Percentiles rank a stretch among this genome's conserved stretches.
These are phyloP conservation scores for Lachnellula subtilissima DNA, from an alignment of 2,329 filamentous ascomycete species.

Conservation along the genomic window DNA sequence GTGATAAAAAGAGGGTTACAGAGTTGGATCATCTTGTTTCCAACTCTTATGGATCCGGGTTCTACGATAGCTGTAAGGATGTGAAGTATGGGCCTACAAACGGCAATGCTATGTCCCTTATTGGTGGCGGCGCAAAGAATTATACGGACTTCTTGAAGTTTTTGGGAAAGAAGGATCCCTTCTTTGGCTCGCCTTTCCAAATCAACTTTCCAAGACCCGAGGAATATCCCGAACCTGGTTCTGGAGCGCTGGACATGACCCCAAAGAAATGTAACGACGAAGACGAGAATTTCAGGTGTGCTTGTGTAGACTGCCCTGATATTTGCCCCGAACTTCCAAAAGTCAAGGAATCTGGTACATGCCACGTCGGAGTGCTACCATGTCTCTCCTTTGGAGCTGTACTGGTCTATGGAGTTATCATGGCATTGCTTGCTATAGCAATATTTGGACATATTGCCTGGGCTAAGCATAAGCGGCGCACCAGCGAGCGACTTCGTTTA, in stretches of 20 bases:
- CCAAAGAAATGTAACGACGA: slow-evolving; percentile 87
- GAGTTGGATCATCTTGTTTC: slow-evolving; percentile 89
- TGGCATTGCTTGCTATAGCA: slow-evolving; percentile 61
- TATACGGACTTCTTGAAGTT: slow-evolving; percentile 86
- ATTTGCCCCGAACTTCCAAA: slow-evolving; percentile 79
- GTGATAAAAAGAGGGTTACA: slow-evolving; percentile 60
- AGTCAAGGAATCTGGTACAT: slow-evolving; percentile 64
- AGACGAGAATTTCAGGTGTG: slow-evolving; percentile 80
- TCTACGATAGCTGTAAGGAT: slow-evolving; percentile 97
- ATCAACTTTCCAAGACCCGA: slow-evolving; percentile 77
- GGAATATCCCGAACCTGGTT: slow-evolving; percentile 58
- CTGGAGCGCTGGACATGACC: slow-evolving; percentile 65
- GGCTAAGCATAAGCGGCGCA: slow-evolving; percentile 65
- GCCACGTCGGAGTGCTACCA: slow-evolving; percentile 80
- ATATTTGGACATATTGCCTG: slow-evolving; percentile 73
- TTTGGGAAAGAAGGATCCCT: slow-evolving; percentile 81
- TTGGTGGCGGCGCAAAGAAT: slow-evolving; percentile 90
- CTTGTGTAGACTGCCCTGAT: slow-evolving; percentile 85
- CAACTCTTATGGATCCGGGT: slow-evolving; percentile 75
- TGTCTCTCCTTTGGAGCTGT: slow-evolving; percentile 93
- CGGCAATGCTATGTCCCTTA: slow-evolving; percentile 89
- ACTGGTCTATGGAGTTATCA: slow-evolving; percentile 72
- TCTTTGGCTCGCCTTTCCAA: slow-evolving; percentile 89
- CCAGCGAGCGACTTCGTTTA: slow-evolving; percentile 77
- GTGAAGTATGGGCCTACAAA: slow-evolving; percentile 97